A percentile compares a stretch with the other conserved stretches of the same genome.
phyloP scores from a whole-genome alignment of 345 rosid genomes.

The Salix koriyanagi region DNA sequence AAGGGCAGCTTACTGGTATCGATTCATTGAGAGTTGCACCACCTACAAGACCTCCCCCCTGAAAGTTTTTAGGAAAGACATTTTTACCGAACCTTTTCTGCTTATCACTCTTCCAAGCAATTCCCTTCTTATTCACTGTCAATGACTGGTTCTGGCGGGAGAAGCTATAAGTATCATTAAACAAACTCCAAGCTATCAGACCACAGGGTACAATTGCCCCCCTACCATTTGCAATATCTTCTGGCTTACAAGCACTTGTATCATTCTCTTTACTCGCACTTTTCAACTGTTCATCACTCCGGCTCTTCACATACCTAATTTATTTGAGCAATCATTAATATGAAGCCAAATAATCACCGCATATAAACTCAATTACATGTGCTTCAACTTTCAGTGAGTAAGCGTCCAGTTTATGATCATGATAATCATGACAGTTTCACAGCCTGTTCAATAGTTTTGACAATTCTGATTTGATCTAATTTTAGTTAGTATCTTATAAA shows the following conservation, averaged over 20 bases:
- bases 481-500: neutral
- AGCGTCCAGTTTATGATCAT: neutral
- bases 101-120: conserved; percentile 96
- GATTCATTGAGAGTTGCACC: conserved; percentile 42
- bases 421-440: neutral
- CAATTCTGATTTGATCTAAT: neutral
- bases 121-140: conserved; percentile 57
- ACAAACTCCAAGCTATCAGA: conserved; percentile 99
- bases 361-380: neutral
- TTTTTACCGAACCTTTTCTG: conserved; percentile 80
- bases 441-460: neutral
- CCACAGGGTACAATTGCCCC: conserved; percentile 81
- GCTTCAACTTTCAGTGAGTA: neutral
- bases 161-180: conserved; percentile 77
- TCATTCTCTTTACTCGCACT: conserved; percentile 28
- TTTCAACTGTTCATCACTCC: conserved; percentile 72
- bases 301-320: conserved; percentile 89
- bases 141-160: conserved; percentile 39
- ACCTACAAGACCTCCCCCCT: conserved; percentile 56
- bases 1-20: conserved; percentile 62
- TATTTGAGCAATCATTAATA: conserved; percentile 10
- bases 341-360: conserved; percentile 3
- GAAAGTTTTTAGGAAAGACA: conserved; percentile 81
- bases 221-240: conserved; percentile 40
- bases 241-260: conserved; percentile 63